Conservation (phyloP, 352 stramenopile species). For the Peronosclerospora sorghi region DNA sequence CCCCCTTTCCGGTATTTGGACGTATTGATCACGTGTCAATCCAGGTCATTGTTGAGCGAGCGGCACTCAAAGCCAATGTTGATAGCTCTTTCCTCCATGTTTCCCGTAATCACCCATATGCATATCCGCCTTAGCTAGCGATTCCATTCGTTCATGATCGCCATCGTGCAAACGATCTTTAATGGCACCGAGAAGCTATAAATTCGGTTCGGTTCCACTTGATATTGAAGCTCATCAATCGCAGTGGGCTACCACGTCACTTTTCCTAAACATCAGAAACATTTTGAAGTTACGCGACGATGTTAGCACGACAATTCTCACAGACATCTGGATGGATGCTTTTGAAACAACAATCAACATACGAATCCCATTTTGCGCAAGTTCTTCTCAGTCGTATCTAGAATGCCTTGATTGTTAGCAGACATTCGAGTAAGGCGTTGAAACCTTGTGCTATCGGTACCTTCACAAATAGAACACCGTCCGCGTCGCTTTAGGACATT, state of each 20-base stretch:
- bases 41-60: conserved; percentile 90
- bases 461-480: conserved; percentile 76
- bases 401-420: conserved; percentile 25
- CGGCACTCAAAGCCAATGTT: conserved; percentile 83
- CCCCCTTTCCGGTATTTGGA: conserved; percentile 56
- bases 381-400: conserved; percentile 45
- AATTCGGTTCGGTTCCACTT: conserved; percentile 69
- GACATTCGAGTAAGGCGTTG: conserved; percentile 41
- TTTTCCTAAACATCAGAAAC: conserved; percentile 65
- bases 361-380: conserved; percentile 72
- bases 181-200: conserved; percentile 70
- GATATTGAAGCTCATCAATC: conserved; percentile 59
- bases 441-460: conserved; percentile 80
- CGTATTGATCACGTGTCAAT: conserved; percentile 76
- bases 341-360: conserved; percentile 79
- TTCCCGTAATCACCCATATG: conserved; percentile 83
- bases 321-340: conserved; percentile 46
- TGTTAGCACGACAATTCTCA: conserved; percentile 59
- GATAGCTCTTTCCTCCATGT: conserved; percentile 86
- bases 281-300: conserved; percentile 42
- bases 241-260: conserved; percentile 38
- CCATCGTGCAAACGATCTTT: conserved; percentile 78
- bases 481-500: conserved; percentile 56
- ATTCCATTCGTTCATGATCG: conserved; percentile 72
- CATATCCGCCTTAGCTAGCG: conserved; percentile 63